Percentiles rank a stretch among this genome's conserved stretches.
These are phyloP conservation scores for Celoporthe dispersa DNA, from an alignment of 2,329 filamentous ascomycete species.

Conservation along the genomic window DNA sequence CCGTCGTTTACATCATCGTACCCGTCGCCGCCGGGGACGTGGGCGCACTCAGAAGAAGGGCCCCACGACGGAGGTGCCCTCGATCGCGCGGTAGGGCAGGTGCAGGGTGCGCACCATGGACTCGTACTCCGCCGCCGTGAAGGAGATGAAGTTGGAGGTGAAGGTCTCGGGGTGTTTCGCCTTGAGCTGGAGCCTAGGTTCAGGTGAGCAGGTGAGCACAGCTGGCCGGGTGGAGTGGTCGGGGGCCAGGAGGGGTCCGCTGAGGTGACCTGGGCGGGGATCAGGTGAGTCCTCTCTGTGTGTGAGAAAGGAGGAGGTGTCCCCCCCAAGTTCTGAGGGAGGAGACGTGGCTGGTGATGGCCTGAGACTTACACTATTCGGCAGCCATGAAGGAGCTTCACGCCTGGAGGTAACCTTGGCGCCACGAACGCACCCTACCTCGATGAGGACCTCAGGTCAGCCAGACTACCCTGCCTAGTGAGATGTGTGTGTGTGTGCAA, in stretches of 20 bases:
- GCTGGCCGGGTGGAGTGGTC: not conserved
- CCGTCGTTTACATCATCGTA: constrained; percentile 45
- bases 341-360: not conserved
- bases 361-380: constrained; percentile 55
- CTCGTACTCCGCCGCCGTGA: constrained; percentile 55
- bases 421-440: constrained; percentile 58
- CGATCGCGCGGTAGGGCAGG: constrained; percentile 61
- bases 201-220: not conserved
- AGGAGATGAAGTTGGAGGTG: constrained; percentile 56
- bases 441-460: constrained; percentile 27
- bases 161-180: constrained; percentile 64
- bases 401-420: constrained; percentile 47
- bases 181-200: constrained; percentile 57
- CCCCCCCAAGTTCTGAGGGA: not conserved
- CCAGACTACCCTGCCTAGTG: not conserved
- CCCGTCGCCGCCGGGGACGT: constrained; percentile 57
- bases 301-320: not conserved
- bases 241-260: not conserved
- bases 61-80: constrained; percentile 62
- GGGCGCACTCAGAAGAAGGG: constrained; percentile 66
- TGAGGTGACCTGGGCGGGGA: not conserved
- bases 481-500: not conserved
- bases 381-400: constrained; percentile 54
- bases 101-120: constrained; percentile 59
- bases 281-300: not conserved